Evolutionary conservation across 371 early-diverging fungal species (phyloP), one percentile per base, ranked within the genome.

Genomic region (Amoeboradix gromovi): DNA sequence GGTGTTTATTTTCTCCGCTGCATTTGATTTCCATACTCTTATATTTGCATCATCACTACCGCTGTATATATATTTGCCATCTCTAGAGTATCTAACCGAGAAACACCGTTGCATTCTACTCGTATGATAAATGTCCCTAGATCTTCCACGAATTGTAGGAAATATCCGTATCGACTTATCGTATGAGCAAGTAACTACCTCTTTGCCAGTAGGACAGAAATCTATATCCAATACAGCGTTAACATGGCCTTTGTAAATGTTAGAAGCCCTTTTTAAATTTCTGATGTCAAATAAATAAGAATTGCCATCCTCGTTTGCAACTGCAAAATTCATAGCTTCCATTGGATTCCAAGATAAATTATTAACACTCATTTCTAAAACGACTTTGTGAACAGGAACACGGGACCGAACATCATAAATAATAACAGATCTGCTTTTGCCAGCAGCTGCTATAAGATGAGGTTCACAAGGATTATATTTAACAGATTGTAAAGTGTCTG

Each of bases 21-120:
- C 94, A 27, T 86, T 80, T 0, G 93, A 86, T 78, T 92, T 95
- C 99, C 99, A 99, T 68, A 98, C 71, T 68, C 99, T 86, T 71
- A 99, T 80, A 75, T 91, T 94, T 72, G 94, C 95, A 77, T 99
- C 99, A 76, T 97, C 97, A 66, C 89, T 89, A 29, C 97, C 98
- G 0, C 92, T 90, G 5, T 98, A 75, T n/a, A 99, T 87, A 74
- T 83, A 98, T 71, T 92, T 89, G 76, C 84, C 83, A 78, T 98
- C 98, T 87, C 90, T 91, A 66, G 86, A 85, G 78, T 83, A 98
- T 71, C 86, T 85, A 29, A 94, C 90, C 48, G 89, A 86, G 76
- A 94, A 93, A 48, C 73, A 72, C 69, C 68, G 29, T 71, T 81
- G 92, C 99, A 99, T 99, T 71, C 99, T 90, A 77, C 91, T 89